phyloP scores from a whole-genome alignment of 345 rosid species.

The Passiflora organensis region DNA sequence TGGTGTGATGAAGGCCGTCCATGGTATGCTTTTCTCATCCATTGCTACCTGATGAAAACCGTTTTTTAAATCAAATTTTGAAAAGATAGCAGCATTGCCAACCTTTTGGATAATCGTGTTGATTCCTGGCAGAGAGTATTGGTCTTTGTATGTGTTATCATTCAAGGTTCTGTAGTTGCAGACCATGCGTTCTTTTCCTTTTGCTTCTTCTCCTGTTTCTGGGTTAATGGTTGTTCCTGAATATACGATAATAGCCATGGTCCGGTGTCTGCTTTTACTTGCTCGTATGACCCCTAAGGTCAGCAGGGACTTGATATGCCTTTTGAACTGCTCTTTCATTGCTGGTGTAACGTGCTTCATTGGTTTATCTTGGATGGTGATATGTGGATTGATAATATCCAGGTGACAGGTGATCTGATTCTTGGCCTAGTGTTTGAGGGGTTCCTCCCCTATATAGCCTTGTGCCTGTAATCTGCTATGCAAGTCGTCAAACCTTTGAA shows the following conservation, averaged over 20 bases:
- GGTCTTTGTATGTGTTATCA: too few species aligned
- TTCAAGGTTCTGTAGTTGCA: too few species aligned
- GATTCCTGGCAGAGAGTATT: too few species aligned
- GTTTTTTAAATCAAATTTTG: too few species aligned
- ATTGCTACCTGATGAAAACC: too few species aligned
- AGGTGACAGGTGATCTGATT: background rate
- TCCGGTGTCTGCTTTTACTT: background rate
- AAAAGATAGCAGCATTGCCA: too few species aligned
- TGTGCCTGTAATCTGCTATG: background rate
- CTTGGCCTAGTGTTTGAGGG: background rate
- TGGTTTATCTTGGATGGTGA: background rate
- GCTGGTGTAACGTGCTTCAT: background rate
- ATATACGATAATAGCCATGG: background rate
- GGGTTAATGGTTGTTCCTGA: background rate
- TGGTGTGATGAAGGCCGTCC: too few species aligned
- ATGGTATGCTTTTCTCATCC: too few species aligned
- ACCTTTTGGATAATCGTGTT: too few species aligned
- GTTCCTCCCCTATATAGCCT: background rate
- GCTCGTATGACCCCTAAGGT: background rate
- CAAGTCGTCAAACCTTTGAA: too few species aligned
- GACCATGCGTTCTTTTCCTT: constrained; percentile 5
- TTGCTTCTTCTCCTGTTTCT: background rate
- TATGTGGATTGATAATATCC: background rate
- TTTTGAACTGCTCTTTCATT: background rate
- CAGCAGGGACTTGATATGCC: background rate